Conservation (phyloP, 257 asterid species). For the Cinchona pubescens region DNA sequence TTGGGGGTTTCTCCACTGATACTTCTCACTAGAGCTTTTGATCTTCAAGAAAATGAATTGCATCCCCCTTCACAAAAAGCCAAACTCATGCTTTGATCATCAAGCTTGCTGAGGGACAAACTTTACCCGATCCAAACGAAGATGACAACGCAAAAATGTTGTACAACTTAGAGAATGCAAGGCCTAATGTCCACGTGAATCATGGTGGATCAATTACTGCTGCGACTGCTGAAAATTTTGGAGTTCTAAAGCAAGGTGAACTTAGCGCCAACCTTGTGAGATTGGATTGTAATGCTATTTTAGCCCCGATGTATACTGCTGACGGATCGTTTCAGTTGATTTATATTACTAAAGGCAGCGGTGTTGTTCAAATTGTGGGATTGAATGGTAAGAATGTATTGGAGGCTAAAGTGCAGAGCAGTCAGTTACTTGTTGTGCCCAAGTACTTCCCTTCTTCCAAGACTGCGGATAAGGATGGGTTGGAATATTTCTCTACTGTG, state of each 20-base stretch:
- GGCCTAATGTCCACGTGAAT: background rate
- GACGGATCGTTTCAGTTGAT: slow-evolving; percentile 29
- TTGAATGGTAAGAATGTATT: slow-evolving; percentile 32
- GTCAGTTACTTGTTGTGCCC: slow-evolving; percentile 41
- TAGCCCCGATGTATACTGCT: slow-evolving; percentile 24
- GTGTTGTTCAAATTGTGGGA: slow-evolving; percentile 34
- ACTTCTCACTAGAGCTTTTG: slow-evolving; percentile 24
- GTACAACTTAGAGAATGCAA: slow-evolving; percentile 2
- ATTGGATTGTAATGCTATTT: slow-evolving; percentile 12
- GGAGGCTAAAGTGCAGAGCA: slow-evolving; percentile 23
- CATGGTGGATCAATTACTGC: background rate
- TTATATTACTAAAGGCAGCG: slow-evolving; percentile 36
- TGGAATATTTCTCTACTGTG: slow-evolving; percentile 30
- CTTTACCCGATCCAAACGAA: slow-evolving; percentile 22
- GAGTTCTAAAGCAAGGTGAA: slow-evolving; percentile 20
- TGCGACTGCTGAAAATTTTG: slow-evolving; percentile 18
- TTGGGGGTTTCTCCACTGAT: slow-evolving; percentile 38
- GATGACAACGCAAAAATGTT: background rate
- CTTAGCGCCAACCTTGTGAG: slow-evolving; percentile 29
- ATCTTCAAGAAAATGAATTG: slow-evolving; percentile 14
- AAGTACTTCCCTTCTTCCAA: slow-evolving; percentile 30
- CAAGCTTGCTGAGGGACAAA: slow-evolving; percentile 16
- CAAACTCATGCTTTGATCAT: slow-evolving; percentile 22
- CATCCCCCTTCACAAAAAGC: slow-evolving; percentile 24
- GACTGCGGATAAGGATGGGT: slow-evolving; percentile 31